These are phyloP conservation scores for Xylariomycetidae sp. DNA, from an alignment of 2,329 filamentous ascomycete genomes.

Conservation along the genomic window DNA sequence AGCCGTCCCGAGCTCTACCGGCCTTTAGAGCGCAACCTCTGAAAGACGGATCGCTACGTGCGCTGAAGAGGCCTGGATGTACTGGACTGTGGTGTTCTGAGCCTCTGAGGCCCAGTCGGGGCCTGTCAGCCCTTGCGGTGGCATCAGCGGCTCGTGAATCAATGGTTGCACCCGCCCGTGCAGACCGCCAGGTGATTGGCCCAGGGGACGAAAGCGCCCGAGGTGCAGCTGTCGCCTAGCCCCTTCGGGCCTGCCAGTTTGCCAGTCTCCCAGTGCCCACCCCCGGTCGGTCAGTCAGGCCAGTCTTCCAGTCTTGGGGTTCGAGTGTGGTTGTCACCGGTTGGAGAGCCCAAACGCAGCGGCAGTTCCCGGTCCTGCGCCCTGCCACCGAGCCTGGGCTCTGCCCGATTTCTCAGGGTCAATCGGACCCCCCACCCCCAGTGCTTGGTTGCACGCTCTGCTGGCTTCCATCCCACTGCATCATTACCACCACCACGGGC, in stretches of 20 bases:
- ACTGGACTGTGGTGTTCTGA: constrained; percentile 12
- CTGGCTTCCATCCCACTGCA: not conserved
- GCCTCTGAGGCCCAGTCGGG: too few species aligned
- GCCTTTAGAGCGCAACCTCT: constrained; percentile 15
- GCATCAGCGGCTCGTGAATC: constrained; percentile 8
- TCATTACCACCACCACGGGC: too few species aligned
- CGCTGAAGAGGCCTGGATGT: constrained; percentile 10
- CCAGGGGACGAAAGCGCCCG: too few species aligned
- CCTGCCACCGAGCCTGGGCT: constrained; percentile 5
- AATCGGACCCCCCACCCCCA: constrained; percentile 21
- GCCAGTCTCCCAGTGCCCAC: too few species aligned
- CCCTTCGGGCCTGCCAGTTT: too few species aligned
- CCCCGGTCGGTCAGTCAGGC: too few species aligned
- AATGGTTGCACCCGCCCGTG: constrained; percentile 22
- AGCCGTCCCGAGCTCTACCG: constrained; percentile 2
- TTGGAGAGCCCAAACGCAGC: too few species aligned
- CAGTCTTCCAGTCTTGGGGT: too few species aligned
- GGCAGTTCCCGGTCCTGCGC: constrained; percentile 22
- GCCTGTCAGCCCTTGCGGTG: too few species aligned
- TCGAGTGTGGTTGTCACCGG: too few species aligned
- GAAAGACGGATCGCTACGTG: constrained; percentile 9
- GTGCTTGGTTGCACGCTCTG: constrained; percentile 13
- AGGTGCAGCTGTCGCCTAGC: too few species aligned
- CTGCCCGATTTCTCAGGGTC: constrained; percentile 21
- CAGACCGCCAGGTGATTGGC: constrained; percentile 20